Evolutionary conservation across 2,329 filamentous ascomycete genomes (phyloP).

Genomic region (Karstenula rhodostoma): DNA sequence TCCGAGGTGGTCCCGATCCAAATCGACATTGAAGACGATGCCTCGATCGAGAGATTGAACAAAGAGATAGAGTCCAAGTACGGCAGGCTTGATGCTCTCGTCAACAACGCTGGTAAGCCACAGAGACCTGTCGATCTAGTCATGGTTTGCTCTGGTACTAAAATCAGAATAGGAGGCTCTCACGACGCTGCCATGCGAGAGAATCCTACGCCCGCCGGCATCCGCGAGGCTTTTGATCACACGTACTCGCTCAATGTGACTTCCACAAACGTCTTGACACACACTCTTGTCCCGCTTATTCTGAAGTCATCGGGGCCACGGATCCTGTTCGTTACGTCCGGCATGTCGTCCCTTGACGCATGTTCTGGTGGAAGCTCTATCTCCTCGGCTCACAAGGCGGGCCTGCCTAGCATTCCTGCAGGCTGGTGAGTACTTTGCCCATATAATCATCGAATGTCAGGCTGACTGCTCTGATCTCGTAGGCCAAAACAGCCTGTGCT

Average conservation of each 20-base stretch:
- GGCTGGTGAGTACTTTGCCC: constrained; percentile 1
- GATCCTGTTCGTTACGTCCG: constrained; percentile 52
- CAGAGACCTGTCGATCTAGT: constrained; percentile 3
- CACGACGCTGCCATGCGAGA: constrained; percentile 51
- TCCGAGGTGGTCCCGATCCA: constrained; percentile 59
- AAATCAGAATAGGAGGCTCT: constrained; percentile 46
- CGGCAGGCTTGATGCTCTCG: constrained; percentile 60
- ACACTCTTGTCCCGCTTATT: constrained; percentile 48
- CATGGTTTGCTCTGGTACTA: background rate
- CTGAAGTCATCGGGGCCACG: constrained; percentile 46
- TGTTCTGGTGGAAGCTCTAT: constrained; percentile 34
- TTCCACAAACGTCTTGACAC: constrained; percentile 50
- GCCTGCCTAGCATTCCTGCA: constrained; percentile 31
- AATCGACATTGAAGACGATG: constrained; percentile 63
- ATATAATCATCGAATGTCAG: background rate
- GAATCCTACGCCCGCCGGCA: constrained; percentile 32
- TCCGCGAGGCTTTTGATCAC: constrained; percentile 49
- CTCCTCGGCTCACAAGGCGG: constrained; percentile 31
- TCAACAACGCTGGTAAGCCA: constrained; percentile 65
- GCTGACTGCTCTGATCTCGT: constrained; percentile 14
- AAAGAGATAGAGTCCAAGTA: constrained; percentile 53
- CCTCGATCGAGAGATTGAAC: constrained; percentile 59
- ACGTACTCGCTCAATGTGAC: constrained; percentile 51
- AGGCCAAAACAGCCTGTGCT: constrained; percentile 14
- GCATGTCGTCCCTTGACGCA: constrained; percentile 49